These are phyloP conservation scores for Radiomyces spectabilis DNA, from an alignment of 192 early-diverging fungal species.

Conservation along the genomic window DNA sequence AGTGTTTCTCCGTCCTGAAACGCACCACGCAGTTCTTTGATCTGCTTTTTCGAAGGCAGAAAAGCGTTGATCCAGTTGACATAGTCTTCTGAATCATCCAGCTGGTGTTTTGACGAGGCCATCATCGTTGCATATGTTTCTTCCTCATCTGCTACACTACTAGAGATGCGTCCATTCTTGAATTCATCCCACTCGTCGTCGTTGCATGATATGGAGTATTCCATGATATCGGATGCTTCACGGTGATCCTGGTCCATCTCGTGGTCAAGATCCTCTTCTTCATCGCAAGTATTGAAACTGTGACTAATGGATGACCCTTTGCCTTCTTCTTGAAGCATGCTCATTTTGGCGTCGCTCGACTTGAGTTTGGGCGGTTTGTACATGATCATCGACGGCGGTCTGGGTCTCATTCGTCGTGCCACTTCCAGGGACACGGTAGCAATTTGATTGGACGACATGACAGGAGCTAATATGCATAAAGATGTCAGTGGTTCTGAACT, in stretches of 20 bases:
- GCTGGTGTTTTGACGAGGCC: no score
- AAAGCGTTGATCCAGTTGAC: constrained; percentile 36
- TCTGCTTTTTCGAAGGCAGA: constrained; percentile 12
- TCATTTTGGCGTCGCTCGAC: not conserved
- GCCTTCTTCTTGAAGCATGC: not conserved
- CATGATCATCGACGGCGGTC: constrained; percentile 33
- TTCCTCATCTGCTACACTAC: no score
- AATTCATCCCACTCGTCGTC: no score
- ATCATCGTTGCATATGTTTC: no score
- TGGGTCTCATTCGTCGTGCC: constrained; percentile 41
- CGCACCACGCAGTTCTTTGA: constrained; percentile 24
- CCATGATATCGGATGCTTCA: not conserved
- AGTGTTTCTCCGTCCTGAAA: constrained; percentile 34
- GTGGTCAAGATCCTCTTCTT: not conserved
- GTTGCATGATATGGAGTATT: no score
- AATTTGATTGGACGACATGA: constrained; percentile 48
- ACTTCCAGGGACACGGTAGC: constrained; percentile 41
- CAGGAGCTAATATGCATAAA: constrained; percentile 28
- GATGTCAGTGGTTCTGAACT: no score
- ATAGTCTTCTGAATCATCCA: no score
- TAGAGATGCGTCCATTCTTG: no score
- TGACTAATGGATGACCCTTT: not conserved
- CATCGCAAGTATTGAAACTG: not conserved
- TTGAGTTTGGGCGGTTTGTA: not conserved
- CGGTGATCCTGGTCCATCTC: no score